Conservation (phyloP, 192 early-diverging fungal species). For the Umbelopsis sp. region DNA sequence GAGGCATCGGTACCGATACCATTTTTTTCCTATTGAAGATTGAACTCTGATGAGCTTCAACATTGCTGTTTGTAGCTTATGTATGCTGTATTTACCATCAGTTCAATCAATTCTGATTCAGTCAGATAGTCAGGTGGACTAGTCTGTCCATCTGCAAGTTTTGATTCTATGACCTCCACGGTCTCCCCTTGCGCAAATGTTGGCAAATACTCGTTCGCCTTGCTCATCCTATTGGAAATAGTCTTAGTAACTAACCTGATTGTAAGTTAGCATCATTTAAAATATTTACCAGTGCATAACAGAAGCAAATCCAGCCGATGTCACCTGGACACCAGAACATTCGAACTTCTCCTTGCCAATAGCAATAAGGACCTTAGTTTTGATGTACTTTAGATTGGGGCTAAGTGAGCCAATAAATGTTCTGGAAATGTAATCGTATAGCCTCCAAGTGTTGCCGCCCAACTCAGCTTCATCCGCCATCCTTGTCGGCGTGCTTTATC, state of each 20-base stretch:
- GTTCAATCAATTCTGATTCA: constrained; percentile 48
- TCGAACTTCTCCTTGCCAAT: constrained; percentile 48
- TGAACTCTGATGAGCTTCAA: background rate
- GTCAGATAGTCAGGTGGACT: constrained; percentile 58
- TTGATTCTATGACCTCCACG: constrained; percentile 27
- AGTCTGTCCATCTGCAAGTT: constrained; percentile 49
- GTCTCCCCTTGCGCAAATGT: constrained; percentile 37
- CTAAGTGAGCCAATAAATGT: constrained; percentile 48
- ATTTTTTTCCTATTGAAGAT: constrained; percentile 40
- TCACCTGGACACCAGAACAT: constrained; percentile 44
- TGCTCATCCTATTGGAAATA: constrained; percentile 15
- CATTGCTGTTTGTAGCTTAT: constrained; percentile 18
- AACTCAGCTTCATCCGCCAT: constrained; percentile 49
- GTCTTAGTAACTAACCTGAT: background rate
- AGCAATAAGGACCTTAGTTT: constrained; percentile 36
- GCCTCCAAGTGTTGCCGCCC: constrained; percentile 43
- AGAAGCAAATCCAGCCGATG: constrained; percentile 38
- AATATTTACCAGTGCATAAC: constrained; percentile 48
- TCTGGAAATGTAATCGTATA: constrained; percentile 52
- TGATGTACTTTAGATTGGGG: constrained; percentile 45
- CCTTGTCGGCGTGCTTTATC: constrained; percentile 47
- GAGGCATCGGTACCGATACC: constrained; percentile 61
- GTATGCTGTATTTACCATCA: constrained; percentile 25
- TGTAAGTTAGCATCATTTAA: background rate
- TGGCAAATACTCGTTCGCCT: constrained; percentile 42